A percentile compares a stretch with the other conserved stretches of the same genome.
Conservation (phyloP, 176 grass and related monocot genomes). For the Oryza officinalis region DNA sequence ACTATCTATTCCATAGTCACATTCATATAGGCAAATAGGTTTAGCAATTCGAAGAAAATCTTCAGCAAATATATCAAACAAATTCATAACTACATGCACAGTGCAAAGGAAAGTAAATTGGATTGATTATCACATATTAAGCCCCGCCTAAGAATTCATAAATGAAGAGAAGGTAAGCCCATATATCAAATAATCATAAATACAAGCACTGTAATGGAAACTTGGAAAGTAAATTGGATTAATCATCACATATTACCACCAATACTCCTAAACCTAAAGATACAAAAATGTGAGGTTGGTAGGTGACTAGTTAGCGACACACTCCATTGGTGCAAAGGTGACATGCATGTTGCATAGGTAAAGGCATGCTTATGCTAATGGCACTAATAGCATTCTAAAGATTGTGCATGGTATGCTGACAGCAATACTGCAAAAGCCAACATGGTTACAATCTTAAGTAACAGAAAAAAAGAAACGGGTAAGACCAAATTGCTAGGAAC, state of each 20-base stretch:
- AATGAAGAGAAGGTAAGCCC: neutral
- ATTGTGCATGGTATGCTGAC: neutral
- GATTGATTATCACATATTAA: neutral
- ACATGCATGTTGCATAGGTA: neutral
- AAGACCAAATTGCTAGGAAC: neutral
- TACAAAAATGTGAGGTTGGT: neutral
- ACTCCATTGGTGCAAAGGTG: neutral
- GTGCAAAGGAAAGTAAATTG: constrained; percentile 1
- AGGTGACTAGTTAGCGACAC: neutral
- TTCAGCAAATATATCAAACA: neutral
- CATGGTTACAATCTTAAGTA: neutral
- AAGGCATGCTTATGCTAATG: neutral
- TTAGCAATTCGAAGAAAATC: neutral
- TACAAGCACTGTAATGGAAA: neutral
- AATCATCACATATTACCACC: neutral
- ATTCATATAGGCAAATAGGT: constrained; percentile 7
- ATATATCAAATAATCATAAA: neutral
- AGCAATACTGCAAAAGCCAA: neutral
- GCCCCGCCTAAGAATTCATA: neutral
- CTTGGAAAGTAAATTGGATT: neutral
- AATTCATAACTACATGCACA: neutral
- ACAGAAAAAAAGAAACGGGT: neutral
- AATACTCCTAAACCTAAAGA: neutral
- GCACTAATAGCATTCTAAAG: neutral
- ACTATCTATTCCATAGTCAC: neutral